Base-by-base conservation (phyloP, 1,139 yeast genomes). In the Saccharomycopsis hybrid region DNA sequence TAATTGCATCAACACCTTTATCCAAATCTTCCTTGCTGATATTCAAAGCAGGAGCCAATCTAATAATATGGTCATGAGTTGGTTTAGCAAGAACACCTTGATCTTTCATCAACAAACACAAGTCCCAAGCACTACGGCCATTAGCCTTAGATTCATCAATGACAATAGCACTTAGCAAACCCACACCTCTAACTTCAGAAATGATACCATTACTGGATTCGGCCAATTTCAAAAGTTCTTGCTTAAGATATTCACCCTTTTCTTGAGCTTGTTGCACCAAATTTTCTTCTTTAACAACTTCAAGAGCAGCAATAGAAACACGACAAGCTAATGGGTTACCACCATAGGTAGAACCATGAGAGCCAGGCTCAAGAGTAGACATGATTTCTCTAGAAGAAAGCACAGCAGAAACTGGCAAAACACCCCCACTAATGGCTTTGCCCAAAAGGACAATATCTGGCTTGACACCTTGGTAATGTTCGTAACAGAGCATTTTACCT, bases 291-390 rank as follows among this genome's bases (percentile, higher is more conserved):
- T 77, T 78, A 54, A 90, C 88, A 52, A 92, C 97, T 62, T 88
- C 78, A 60, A 90, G 75, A 13, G 98, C 97, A 55, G 96, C 97
- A 66, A 88, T 83, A 57, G 97, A 95, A 37, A 89, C 97, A 55
- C 89, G 80, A 60, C 96, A 88, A 36, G 96, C 90, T 65, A 90
- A 78, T 57, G 98, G 97, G 71, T 89, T 92, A 67, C 98, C 98
- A 68, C 98, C 98, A 65, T 87, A 90, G 33, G 98, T 90, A 43
- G 97, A 90, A 48, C 97, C 98, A 68, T 90, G 97, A 44, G 96
- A 87, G 53, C 98, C 98, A 41, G 97, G 95, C 59, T 86, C 88
- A 61, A 90, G 78, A 59, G 90, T 82, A 58, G 82, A 77, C 97
- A 90, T 87, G 64, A 90, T 85, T 54, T 89, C 95, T 61, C 73